Conservation (phyloP, 192 early-diverging fungal genomes). For the Backusella westeae region DNA sequence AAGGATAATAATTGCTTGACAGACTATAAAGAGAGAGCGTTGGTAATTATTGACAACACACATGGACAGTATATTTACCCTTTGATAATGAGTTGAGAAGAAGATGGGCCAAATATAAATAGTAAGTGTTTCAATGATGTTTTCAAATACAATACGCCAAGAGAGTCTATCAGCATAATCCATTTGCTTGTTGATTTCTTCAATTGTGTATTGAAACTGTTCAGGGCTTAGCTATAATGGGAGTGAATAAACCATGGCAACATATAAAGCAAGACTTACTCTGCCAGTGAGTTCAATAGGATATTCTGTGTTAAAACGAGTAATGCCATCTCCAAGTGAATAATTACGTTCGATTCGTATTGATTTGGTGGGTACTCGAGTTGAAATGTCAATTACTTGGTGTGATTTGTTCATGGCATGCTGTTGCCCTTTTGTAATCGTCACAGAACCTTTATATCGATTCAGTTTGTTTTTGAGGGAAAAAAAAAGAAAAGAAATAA, state of each 20-base stretch:
- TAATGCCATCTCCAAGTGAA: constrained; percentile 38
- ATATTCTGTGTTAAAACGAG: constrained; percentile 29
- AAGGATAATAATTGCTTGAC: constrained; percentile 26
- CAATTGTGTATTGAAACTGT: constrained; percentile 30
- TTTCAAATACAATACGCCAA: constrained; percentile 28
- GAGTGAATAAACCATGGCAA: background rate
- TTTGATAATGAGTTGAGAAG: constrained; percentile 33
- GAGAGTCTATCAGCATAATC: constrained; percentile 32
- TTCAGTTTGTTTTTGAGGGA: background rate
- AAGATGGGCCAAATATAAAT: constrained; percentile 37
- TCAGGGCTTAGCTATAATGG: constrained; percentile 23
- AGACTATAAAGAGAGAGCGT: constrained; percentile 10
- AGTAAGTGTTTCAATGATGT: constrained; percentile 36
- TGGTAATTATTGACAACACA: background rate
- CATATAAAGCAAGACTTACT: constrained; percentile 15
- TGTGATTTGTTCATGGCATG: constrained; percentile 13
- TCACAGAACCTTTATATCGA: background rate
- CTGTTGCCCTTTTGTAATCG: constrained; percentile 4
- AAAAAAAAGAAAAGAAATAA: background rate
- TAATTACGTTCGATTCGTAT: constrained; percentile 39
- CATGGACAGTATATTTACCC: background rate
- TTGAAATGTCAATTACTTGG: constrained; percentile 7
- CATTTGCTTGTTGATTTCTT: constrained; percentile 30
- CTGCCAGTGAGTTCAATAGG: constrained; percentile 25
- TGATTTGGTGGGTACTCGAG: constrained; percentile 14